These are phyloP conservation scores for Oenanthe sinensis DNA, from an alignment of 129 eudicot species.

Conservation along the genomic window DNA sequence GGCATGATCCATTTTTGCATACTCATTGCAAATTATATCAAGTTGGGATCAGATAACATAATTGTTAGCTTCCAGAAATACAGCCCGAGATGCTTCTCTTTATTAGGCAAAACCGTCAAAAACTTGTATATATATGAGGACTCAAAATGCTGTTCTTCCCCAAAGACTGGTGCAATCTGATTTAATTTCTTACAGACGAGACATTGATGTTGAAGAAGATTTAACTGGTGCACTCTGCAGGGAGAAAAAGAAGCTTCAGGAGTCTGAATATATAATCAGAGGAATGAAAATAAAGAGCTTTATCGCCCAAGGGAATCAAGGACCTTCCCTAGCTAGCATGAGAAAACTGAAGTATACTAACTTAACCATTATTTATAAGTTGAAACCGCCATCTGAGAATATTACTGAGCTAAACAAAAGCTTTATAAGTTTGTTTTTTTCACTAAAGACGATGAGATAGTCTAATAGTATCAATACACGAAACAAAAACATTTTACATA, in stretches of 20 bases:
- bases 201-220: not conserved
- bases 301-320: not conserved
- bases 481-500: not conserved
- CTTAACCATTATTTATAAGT: not conserved
- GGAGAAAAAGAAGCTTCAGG: not conserved
- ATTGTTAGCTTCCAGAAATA: no score
- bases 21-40: not conserved
- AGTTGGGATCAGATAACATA: no score
- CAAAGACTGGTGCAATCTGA: not conserved
- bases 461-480: not conserved
- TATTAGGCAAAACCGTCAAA: no score
- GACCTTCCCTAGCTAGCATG: not conserved
- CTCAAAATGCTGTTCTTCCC: not conserved
- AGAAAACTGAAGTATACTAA: not conserved
- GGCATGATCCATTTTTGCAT: no score
- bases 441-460: no score
- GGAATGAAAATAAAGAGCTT: not conserved
- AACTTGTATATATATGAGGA: not conserved
- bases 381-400: not conserved
- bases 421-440: not conserved
- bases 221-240: conserved; percentile 29
- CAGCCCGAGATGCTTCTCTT: not conserved
- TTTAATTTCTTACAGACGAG: not conserved
- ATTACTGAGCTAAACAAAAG: not conserved
- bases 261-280: not conserved